Evolutionary conservation across 169 alveolate species (phyloP), one percentile per base, ranked within the genome.

Genomic region (Plasmodium cynomolgi): DNA sequence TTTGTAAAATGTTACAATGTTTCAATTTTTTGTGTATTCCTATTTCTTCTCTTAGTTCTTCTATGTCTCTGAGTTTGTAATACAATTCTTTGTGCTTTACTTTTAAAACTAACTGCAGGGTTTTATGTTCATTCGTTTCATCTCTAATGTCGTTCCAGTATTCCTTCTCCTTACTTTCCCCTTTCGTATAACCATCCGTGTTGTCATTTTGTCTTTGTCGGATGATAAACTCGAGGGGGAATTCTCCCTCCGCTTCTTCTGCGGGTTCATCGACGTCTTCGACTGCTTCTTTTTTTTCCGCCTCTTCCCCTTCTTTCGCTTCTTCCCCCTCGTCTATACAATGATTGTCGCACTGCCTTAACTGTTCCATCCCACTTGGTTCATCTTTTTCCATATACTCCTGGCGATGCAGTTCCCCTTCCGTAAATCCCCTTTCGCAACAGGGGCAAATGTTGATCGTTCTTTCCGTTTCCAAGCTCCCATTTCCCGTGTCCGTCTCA

Each of bases 1-100:
- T 79, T 68, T 79, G 90, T 31, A 90, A 81, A 80, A 90, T 90
- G 29, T 90, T 90, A 20, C 74, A 34, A 81, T 90, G 94, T 39
- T 90, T 90, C 74, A 90, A 90, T 15, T 80, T 71, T 80, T 90
- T 80, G 73, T 90, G 88, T 90, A 90, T 90, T 81, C 39, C 94
- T 26, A 90, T 81, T 75, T 85, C 93, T 44, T 74, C 86, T 54
- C 91, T 90, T 17, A 90, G 1, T 62, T 90, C 73, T 37, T 71
- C 83, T 41, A 62, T 41, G 44, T 90, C 94, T 2, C 58, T 68
- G 26, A 71, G 54, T 33, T 90, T 90, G 23, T 68, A 62, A 68
- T 81, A 41, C 82, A 90, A 81, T 90, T 72, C 91, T 81, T 90
- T 90, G 54, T 90, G 88, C 37, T 81, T 90, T 56, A 90, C 50